These are phyloP conservation scores for Globisporangium cystogenes DNA, from an alignment of 352 stramenopile species.

Conservation along the genomic window DNA sequence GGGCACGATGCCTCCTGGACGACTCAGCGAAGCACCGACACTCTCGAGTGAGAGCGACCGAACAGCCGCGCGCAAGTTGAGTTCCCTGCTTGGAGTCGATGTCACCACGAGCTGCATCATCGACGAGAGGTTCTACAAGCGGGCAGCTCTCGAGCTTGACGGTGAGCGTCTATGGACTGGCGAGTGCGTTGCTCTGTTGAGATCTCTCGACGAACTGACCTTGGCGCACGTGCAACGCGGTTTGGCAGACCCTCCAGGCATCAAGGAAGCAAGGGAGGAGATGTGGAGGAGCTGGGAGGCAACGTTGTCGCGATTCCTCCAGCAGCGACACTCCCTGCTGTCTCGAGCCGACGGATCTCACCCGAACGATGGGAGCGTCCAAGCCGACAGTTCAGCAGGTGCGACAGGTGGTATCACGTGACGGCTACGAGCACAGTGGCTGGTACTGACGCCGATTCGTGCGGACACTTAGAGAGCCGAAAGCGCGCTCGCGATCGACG, in stretches of 20 bases:
- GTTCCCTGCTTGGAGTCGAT: slow-evolving; percentile 27
- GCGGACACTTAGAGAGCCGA: slow-evolving; percentile 1
- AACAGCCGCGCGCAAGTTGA: slow-evolving; percentile 5
- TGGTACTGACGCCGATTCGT: background rate
- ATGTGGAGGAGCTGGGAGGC: slow-evolving; percentile 21
- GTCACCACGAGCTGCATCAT: slow-evolving; percentile 35
- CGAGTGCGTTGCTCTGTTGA: background rate
- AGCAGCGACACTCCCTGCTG: slow-evolving; percentile 1
- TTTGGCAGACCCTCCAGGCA: too few species aligned
- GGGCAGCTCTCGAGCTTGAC: slow-evolving; percentile 1
- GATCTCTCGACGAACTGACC: background rate
- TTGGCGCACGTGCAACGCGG: background rate
- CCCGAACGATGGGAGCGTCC: background rate
- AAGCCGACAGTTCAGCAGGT: background rate
- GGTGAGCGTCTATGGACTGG: background rate
- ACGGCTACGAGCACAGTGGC: background rate
- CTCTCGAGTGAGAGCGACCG: background rate
- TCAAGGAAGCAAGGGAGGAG: slow-evolving; percentile 10
- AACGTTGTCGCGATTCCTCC: slow-evolving; percentile 6
- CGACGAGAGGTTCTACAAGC: slow-evolving; percentile 26
- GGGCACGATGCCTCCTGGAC: background rate
- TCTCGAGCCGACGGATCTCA: background rate
- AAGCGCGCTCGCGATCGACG: slow-evolving; percentile 25
- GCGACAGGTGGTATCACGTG: background rate
- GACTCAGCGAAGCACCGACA: background rate